Evolutionary conservation across 805 yeast genomes (phyloP), one percentile per base, ranked within the genome.

Genomic region (Candida montana): DNA sequence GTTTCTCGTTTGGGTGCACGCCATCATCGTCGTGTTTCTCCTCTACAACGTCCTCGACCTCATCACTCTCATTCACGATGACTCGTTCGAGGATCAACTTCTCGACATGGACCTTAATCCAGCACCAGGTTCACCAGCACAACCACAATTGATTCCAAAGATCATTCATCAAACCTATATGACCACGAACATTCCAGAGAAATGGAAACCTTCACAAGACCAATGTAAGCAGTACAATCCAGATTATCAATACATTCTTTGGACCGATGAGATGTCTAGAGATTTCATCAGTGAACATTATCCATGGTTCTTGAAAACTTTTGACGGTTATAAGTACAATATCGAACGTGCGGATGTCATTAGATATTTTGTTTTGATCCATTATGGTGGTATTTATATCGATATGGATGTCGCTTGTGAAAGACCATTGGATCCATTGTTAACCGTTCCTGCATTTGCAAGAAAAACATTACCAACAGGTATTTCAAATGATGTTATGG

Each of bases 81-180:
- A 82, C 58, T 68, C 88, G 0, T 73, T 69, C 54, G 64, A 71
- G 13, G 86, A 83, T 55, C 85, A 83, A 1, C 64, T 86, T 19
- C 57, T 75, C 13, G 78, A 78, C 38, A 65, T 68, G 12, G 95
- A 87, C 45, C 57, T 85, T 36, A 77, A 80, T 50, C 81, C 81
- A 2, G 63, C 68, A 6, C 48, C 52, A 26, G 68, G 69, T n/a
- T 56, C 63, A 7, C 57, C 65, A 17, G 64, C 62, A 16, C 65
- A 66, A 43, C 78, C 79, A 9, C 72, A 72, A 45, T 58, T 83
- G 30, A 87, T 89, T 35, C 97, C 97, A 30, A 85, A 83, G 55
- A 88, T 89, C 58, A 88, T 90, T 41, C 97, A 90, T 59, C 97
- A 90, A 62, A 90, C 96, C 12, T 90, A 90, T 63, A 89, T 85